Conservation (phyloP, 257 asterid genomes). For the Catharanthus roseus region DNA sequence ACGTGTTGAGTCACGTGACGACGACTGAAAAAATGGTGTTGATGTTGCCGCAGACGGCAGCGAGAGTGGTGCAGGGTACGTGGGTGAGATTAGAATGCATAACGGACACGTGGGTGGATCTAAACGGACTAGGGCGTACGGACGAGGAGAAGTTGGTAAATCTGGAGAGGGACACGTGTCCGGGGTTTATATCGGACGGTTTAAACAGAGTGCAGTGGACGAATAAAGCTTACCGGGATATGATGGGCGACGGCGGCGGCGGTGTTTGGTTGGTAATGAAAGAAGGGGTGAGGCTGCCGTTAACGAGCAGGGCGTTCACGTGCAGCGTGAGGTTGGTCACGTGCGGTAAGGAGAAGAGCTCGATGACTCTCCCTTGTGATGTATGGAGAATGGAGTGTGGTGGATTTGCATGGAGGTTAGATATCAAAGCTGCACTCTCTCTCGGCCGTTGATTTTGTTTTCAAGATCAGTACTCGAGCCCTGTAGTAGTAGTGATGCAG, state of each 20-base stretch:
- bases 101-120: constrained; percentile 36
- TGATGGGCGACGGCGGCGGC: constrained; percentile 38
- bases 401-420: constrained; percentile 93
- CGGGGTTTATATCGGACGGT: constrained; percentile 59
- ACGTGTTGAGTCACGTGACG: not conserved
- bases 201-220: constrained; percentile 49
- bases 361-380: constrained; percentile 62
- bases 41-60: not conserved
- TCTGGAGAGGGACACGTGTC: constrained; percentile 66
- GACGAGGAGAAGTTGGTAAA: constrained; percentile 45
- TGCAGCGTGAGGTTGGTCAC: constrained; percentile 63
- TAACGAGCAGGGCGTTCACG: constrained; percentile 42
- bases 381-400: constrained; percentile 83
- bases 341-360: constrained; percentile 37
- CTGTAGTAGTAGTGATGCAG: not conserved
- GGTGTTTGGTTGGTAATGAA: constrained; percentile 41
- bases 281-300: constrained; percentile 36
- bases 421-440: constrained; percentile 64
- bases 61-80: constrained; percentile 5
- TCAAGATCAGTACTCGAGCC: not conserved
- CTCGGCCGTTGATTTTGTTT: constrained; percentile 28
- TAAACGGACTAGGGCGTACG: constrained; percentile 29
- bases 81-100: constrained; percentile 22
- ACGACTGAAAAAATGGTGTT: not conserved
- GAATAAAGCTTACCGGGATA: constrained; percentile 44